Conservation (phyloP, 2,329 filamentous ascomycete species). For the Coleophoma eucalyptorum region DNA sequence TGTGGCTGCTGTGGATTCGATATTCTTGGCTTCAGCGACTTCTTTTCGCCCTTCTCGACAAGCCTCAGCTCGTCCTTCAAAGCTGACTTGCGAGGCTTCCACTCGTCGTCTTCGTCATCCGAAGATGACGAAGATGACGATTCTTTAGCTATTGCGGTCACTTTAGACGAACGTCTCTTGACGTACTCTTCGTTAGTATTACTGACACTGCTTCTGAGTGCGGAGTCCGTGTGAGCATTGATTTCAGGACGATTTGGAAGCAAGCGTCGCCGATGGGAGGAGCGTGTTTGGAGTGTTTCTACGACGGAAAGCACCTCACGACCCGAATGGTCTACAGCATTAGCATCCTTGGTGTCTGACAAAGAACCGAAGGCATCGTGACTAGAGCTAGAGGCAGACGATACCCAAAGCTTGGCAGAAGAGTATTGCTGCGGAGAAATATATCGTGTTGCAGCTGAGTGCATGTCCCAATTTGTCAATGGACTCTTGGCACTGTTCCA, state of each 20-base stretch:
- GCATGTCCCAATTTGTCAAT: constrained; percentile 9
- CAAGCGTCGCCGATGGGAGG: constrained; percentile 10
- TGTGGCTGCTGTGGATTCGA: not conserved
- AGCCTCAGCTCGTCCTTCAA: too few relatives aligned
- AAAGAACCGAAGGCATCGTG: constrained; percentile 7
- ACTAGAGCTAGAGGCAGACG: constrained; percentile 15
- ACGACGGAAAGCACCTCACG: constrained; percentile 4
- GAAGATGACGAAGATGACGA: too few relatives aligned
- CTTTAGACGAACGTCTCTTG: constrained; percentile 7
- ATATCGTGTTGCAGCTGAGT: constrained; percentile 10
- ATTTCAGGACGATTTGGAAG: constrained; percentile 10
- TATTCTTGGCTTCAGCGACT: too few relatives aligned
- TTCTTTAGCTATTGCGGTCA: not conserved
- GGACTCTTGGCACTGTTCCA: constrained; percentile 6
- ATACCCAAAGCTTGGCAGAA: constrained; percentile 9
- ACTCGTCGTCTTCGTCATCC: too few relatives aligned
- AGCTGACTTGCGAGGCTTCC: too few relatives aligned
- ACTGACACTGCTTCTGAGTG: constrained; percentile 11
- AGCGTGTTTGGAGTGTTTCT: not conserved
- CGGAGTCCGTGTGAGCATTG: constrained; percentile 2
- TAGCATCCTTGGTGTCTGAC: not conserved
- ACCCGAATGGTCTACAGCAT: constrained; percentile 1
- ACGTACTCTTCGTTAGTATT: constrained; percentile 1
- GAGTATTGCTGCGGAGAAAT: constrained; percentile 21
- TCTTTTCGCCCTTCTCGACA: too few relatives aligned